Evolutionary conservation across 2,329 filamentous ascomycete genomes (phyloP).

Genomic region (Verruconis gallopava): DNA sequence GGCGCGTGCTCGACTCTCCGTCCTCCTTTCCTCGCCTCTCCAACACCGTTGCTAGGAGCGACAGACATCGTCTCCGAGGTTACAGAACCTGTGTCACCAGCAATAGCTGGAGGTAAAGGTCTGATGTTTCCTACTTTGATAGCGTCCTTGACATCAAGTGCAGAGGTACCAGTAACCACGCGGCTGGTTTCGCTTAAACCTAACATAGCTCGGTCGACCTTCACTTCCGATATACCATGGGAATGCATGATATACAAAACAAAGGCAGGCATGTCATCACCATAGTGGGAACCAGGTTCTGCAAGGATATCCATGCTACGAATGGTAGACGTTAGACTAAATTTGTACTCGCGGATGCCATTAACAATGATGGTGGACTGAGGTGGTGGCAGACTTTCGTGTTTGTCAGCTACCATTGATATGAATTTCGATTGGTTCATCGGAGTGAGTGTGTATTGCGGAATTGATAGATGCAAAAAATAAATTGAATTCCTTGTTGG

Average conservation of each 20-base stretch:
- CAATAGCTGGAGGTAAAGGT: constrained; percentile 7
- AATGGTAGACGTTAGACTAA: constrained; percentile 71
- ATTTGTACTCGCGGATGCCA: constrained; percentile 89
- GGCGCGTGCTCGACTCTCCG: constrained; percentile 4
- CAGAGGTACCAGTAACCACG: constrained; percentile 66
- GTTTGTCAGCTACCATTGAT: constrained; percentile 54
- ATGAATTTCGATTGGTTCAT: constrained; percentile 85
- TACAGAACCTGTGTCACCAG: constrained; percentile 5
- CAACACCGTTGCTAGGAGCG: background rate
- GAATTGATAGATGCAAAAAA: constrained; percentile 88
- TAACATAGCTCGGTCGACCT: constrained; percentile 29
- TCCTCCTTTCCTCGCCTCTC: constrained; percentile 1
- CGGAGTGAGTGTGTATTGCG: constrained; percentile 69
- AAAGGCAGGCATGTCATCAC: constrained; percentile 58
- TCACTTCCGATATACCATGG: constrained; percentile 53
- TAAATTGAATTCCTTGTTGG: constrained; percentile 96
- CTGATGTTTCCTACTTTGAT: constrained; percentile 60
- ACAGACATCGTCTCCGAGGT: constrained; percentile 4
- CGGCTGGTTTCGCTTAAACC: constrained; percentile 89
- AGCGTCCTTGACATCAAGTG: constrained; percentile 53
- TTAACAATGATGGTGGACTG: constrained; percentile 96
- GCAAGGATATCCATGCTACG: constrained; percentile 83
- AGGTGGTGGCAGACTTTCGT: constrained; percentile 55
- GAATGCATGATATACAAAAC: constrained; percentile 97
- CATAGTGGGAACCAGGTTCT: constrained; percentile 37